These are phyloP conservation scores for Macroventuria anomochaeta DNA, from an alignment of 2,329 filamentous ascomycete species.

Conservation along the genomic window DNA sequence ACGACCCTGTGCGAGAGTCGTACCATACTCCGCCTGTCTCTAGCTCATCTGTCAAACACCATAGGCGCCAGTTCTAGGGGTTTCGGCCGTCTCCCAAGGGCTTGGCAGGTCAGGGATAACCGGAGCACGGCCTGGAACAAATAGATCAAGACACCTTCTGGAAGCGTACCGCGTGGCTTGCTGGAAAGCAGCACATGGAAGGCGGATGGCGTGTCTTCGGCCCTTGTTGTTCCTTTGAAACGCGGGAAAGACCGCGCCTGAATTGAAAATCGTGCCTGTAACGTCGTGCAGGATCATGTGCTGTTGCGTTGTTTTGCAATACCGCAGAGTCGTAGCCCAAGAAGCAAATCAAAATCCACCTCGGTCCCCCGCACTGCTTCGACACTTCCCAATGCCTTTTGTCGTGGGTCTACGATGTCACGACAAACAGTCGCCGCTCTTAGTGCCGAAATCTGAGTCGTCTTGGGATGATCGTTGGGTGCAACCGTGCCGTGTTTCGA, in stretches of 20 bases:
- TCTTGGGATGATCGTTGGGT: constrained; percentile 8
- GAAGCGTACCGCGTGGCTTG: constrained; percentile 12
- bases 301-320: not conserved
- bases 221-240: not conserved
- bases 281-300: not conserved
- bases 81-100: constrained; percentile 10
- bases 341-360: not conserved
- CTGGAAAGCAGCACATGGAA: not conserved
- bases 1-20: not conserved
- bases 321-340: not conserved
- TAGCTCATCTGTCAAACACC: constrained; percentile 7
- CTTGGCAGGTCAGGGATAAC: constrained; percentile 9
- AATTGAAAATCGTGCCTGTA: not conserved
- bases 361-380: not conserved
- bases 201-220: not conserved
- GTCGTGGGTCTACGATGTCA: not conserved
- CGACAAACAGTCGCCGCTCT: not conserved
- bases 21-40: not conserved
- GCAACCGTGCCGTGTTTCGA: constrained; percentile 13
- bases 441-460: not conserved
- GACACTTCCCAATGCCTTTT: not conserved
- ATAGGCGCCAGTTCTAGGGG: constrained; percentile 1
- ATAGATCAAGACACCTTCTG: constrained; percentile 8
- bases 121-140: constrained; percentile 11
- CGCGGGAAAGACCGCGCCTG: not conserved